These are phyloP conservation scores for Melianthus villosus DNA, from an alignment of 441 rosid species.

Conservation along the genomic window DNA sequence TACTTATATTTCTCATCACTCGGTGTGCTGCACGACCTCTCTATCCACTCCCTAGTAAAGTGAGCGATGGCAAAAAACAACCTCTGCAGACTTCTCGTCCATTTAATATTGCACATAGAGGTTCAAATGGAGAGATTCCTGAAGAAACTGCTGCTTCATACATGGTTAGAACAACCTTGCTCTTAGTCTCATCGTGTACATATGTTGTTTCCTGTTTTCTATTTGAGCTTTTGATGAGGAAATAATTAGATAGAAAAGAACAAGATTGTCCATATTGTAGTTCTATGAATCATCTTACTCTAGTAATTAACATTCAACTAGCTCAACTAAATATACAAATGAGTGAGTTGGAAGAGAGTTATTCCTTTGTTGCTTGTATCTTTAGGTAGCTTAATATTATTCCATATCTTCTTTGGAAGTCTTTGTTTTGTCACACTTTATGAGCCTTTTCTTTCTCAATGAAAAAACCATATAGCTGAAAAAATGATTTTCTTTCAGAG, in stretches of 20 bases:
- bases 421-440: neutral
- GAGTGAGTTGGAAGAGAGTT: too few species aligned
- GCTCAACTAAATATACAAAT: too few species aligned
- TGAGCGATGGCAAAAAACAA: constrained; percentile 17
- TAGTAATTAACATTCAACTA: too few species aligned
- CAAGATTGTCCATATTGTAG: too few species aligned
- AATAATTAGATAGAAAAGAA: neutral
- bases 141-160: constrained; percentile 91
- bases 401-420: too few species aligned
- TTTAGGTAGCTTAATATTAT: too few species aligned
- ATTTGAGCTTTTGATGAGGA: neutral
- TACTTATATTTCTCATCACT: constrained; percentile 26
- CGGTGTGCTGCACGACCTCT: constrained; percentile 53
- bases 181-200: constrained; percentile 2
- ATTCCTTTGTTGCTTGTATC: too few species aligned
- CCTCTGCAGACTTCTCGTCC: constrained; percentile 78
- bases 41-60: constrained; percentile 65
- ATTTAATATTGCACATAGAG: constrained; percentile 77
- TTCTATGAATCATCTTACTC: too few species aligned
- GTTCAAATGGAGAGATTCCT: constrained; percentile 85
- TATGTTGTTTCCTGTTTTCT: neutral
- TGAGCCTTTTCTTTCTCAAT: neutral
- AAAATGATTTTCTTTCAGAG: constrained; percentile 34
- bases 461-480: neutral
- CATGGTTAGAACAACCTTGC: constrained; percentile 26